Percentiles rank a stretch among this genome's conserved stretches.
Evolutionary conservation across 345 rosid species (phyloP).

Genomic region (Eucalyptus cladocalyx): DNA sequence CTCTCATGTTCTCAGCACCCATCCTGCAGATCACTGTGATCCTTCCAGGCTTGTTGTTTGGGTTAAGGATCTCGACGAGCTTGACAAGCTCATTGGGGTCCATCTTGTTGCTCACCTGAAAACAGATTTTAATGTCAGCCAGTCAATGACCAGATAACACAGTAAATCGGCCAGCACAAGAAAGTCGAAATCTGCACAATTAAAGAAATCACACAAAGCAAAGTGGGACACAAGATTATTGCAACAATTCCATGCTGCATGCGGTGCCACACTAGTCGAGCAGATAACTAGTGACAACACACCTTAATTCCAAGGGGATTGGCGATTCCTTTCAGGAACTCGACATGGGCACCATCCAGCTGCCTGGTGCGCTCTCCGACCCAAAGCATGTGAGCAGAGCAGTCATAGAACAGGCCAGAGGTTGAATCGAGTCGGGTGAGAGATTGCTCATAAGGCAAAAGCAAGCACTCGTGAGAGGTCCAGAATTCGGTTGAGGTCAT

Average conservation of each 20-base stretch:
- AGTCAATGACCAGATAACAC: neutral
- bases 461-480: slow-evolving; percentile 20
- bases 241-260: neutral
- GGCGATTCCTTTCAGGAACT: slow-evolving; percentile 10
- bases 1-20: slow-evolving; percentile 13
- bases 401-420: slow-evolving; percentile 12
- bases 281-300: neutral
- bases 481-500: slow-evolving; percentile 16
- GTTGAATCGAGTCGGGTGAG: slow-evolving; percentile 13
- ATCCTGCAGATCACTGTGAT: slow-evolving; percentile 4
- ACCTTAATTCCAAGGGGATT: slow-evolving; percentile 17
- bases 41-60: slow-evolving; percentile 5
- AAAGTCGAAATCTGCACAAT: neutral
- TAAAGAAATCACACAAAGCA: neutral
- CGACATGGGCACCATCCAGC: slow-evolving; percentile 17
- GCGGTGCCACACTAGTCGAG: neutral
- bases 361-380: slow-evolving; percentile 13
- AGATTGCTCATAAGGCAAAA: slow-evolving; percentile 14
- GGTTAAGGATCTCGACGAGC: slow-evolving; percentile 4
- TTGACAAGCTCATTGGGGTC: slow-evolving; percentile 7
- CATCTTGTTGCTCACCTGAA: slow-evolving; percentile 14
- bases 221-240: neutral
- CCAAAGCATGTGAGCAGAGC: slow-evolving; percentile 19
- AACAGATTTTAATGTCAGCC: neutral
- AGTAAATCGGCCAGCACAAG: neutral